Evolutionary conservation across 139 green algal species (phyloP), one percentile per base, ranked within the genome.

Genomic region (Chlamydomonas eustigma): DNA sequence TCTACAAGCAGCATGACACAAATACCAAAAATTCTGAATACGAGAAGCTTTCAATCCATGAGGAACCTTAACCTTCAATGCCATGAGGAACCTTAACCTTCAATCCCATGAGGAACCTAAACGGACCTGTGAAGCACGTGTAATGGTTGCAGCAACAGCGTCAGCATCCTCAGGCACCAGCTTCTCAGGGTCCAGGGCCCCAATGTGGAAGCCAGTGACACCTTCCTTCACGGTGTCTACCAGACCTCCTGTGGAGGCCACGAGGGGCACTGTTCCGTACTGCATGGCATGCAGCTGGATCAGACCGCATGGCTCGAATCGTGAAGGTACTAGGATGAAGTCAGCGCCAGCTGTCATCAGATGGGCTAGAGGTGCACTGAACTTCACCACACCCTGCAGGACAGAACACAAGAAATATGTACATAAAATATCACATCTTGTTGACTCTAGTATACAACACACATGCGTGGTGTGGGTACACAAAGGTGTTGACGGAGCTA

Each of bases 161-260:
- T 92, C 83, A 0, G 87, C 91, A 76, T 99, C 94, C 2, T 78
- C 73, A 28, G 37, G 6, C 37, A 74, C 2, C 39, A 80, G 34
- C 22, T 28, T 22, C 4, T 75, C 76, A 30, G 58, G 34, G 77
- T 82, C 71, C 58, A 82, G 37, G 25, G 71, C 71, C 22, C 77
- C 77, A 36, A 82, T 96, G 80, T 98, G 96, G 92, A 98, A 99
- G 73, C 85, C 96, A n/a, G 96, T 99, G 44, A 96, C 87, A 36
- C 94, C 92, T 77, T 99, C 96, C 86, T 96, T 97, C 12, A 99
- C 96, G 1, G 96, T 99, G 88, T 99, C 96, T 18, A 98, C 94
- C 63, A 99, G 87, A 44, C 95, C 95, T 52, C 95, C 96, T n/a
- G 92, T 97, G 51, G 93, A 96, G 28, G 95, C 81, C 2, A 99